Evolutionary conservation across 208 protist species (phyloP).

Genomic region (Naegleria gruberi): DNA sequence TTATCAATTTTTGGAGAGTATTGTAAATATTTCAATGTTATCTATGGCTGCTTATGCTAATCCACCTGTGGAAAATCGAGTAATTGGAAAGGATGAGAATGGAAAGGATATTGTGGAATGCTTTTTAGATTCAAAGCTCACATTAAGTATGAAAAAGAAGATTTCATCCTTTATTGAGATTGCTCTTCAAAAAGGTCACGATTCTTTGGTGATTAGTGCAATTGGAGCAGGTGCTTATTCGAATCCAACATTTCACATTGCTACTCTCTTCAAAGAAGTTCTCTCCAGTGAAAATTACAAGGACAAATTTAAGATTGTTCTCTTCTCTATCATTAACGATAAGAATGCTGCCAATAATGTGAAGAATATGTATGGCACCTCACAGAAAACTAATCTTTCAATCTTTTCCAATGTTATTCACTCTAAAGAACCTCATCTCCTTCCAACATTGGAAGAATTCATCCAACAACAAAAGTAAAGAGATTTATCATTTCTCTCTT

Average conservation of each 20-base stretch:
- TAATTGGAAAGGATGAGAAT: neutral
- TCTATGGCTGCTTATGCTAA: neutral
- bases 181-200: conserved; percentile 16
- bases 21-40: conserved; percentile 7
- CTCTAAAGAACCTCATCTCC: too few species aligned
- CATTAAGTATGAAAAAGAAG: neutral
- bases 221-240: neutral
- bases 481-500: too few species aligned
- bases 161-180: neutral
- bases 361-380: too few species aligned
- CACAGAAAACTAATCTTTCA: too few species aligned
- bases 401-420: too few species aligned
- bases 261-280: conserved; percentile 15
- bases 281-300: neutral
- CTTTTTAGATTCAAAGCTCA: neutral
- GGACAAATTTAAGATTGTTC: neutral
- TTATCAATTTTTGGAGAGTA: conserved; percentile 15
- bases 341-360: neutral
- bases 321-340: neutral
- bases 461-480: too few species aligned
- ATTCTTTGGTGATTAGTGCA: conserved; percentile 14
- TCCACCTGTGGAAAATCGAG: neutral
- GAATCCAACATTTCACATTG: conserved; percentile 24
- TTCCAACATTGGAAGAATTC: too few species aligned
- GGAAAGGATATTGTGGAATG: neutral